phyloP scores from a whole-genome alignment of 768 basidiomycete genomes.

The Psilocybe cubensis region DNA sequence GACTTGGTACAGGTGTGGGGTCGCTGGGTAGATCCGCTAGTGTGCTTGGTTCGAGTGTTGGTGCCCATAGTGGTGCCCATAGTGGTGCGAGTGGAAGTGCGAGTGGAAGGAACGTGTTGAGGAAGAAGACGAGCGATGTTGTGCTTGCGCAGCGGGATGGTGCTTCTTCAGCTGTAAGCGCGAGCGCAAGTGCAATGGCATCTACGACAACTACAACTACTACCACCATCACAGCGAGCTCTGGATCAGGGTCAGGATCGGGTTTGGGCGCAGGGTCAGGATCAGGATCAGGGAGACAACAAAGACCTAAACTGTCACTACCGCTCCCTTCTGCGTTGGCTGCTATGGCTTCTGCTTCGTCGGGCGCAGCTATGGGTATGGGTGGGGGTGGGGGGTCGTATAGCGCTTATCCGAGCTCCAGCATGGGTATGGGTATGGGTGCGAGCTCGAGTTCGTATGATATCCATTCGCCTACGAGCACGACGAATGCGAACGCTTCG shows the following conservation, averaged over 20 bases:
- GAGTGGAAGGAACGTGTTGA: not conserved
- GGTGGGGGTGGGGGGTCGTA: too few species aligned
- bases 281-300: not conserved
- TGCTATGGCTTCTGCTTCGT: not conserved
- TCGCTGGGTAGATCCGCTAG: not conserved
- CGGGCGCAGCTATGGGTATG: not conserved
- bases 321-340: slow-evolving; percentile 6
- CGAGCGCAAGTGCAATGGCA: not conserved
- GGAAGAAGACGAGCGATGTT: not conserved
- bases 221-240: slow-evolving; percentile 11
- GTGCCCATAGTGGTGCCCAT: too few species aligned
- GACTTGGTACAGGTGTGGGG: not conserved
- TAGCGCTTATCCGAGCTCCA: not conserved
- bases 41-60: too few species aligned
- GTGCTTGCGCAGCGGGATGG: not conserved
- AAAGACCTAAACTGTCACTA: slow-evolving; percentile 35
- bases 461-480: not conserved
- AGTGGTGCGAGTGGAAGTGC: not conserved
- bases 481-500: too few species aligned
- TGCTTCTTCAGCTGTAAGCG: not conserved
- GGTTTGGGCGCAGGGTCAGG: not conserved
- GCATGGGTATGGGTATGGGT: not conserved
- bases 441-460: too few species aligned
- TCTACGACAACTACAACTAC: not conserved
- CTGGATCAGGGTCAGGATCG: not conserved